Conservation (phyloP, 345 rosid genomes). For the Rhodomyrtus tomentosa region DNA sequence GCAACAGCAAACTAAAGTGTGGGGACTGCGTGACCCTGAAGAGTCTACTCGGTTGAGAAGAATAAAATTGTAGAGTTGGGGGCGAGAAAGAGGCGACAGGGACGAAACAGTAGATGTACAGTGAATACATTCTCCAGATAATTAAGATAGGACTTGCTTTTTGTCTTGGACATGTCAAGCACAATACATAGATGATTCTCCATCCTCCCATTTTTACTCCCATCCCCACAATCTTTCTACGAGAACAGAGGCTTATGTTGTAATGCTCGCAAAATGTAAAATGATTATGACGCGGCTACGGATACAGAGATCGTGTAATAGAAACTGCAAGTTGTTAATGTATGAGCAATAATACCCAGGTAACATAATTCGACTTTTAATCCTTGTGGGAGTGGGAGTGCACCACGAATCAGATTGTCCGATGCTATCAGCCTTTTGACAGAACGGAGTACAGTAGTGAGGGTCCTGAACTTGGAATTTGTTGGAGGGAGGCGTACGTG, state of each 20-base stretch:
- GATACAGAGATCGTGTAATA: not conserved
- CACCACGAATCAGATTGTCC: too few species aligned
- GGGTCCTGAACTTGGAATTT: too few species aligned
- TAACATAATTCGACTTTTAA: too few species aligned
- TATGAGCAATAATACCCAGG: not conserved
- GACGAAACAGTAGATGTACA: not conserved
- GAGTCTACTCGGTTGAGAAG: constrained; percentile 9
- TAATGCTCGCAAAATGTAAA: not conserved
- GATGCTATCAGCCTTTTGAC: too few species aligned
- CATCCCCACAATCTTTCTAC: not conserved
- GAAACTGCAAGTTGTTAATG: not conserved
- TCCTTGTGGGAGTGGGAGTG: too few species aligned
- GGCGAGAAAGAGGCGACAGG: not conserved
- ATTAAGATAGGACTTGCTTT: not conserved
- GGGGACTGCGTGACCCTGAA: constrained; percentile 30
- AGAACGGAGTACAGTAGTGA: too few species aligned
- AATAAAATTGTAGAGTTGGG: not conserved
- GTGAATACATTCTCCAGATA: not conserved
- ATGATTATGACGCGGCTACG: not conserved
- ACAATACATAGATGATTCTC: not conserved
- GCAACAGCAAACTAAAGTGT: constrained; percentile 27
- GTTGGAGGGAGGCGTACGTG: too few species aligned
- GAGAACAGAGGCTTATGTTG: not conserved
- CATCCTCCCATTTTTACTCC: not conserved
- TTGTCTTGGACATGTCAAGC: not conserved